phyloP scores from a whole-genome alignment of 163 green algal species.

The Smithsoniella earleae region DNA sequence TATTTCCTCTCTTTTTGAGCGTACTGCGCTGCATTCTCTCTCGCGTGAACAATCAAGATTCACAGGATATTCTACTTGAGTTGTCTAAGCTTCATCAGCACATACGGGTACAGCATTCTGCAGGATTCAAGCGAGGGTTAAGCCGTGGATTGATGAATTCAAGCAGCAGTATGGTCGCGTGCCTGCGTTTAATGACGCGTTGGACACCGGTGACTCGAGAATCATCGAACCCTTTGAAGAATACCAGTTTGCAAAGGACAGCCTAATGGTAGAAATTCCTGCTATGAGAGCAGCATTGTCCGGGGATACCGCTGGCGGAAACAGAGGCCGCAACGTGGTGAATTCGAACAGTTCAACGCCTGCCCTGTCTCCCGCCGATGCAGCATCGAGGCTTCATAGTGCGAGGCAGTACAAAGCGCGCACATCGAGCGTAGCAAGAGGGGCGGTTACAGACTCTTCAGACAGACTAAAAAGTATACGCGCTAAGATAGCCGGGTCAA shows the following conservation, averaged over 20 bases:
- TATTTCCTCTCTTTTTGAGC: too few species aligned
- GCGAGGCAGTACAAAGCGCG: background rate
- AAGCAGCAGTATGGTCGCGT: background rate
- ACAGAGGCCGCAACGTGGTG: background rate
- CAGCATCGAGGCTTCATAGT: background rate
- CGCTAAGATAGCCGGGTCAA: background rate
- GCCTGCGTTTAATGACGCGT: background rate
- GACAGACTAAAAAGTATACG: background rate
- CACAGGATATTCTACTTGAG: too few species aligned
- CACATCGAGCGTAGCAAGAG: background rate
- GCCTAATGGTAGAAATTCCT: slow-evolving; percentile 6
- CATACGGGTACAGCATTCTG: too few species aligned
- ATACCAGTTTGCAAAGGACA: background rate
- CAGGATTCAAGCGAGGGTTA: background rate
- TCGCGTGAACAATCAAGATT: too few species aligned
- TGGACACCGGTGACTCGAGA: background rate
- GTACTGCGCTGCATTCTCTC: too few species aligned
- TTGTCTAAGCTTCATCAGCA: too few species aligned
- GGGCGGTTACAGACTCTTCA: background rate
- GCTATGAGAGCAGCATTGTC: background rate
- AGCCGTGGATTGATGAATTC: slow-evolving; percentile 24
- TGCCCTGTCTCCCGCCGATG: background rate
- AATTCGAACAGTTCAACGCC: background rate
- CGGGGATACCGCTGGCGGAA: background rate
- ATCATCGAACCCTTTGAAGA: background rate